A percentile compares a stretch with the other conserved stretches of the same genome.
These are phyloP conservation scores for Pleurotus ostreatus DNA, from an alignment of 768 basidiomycete species.

Conservation along the genomic window DNA sequence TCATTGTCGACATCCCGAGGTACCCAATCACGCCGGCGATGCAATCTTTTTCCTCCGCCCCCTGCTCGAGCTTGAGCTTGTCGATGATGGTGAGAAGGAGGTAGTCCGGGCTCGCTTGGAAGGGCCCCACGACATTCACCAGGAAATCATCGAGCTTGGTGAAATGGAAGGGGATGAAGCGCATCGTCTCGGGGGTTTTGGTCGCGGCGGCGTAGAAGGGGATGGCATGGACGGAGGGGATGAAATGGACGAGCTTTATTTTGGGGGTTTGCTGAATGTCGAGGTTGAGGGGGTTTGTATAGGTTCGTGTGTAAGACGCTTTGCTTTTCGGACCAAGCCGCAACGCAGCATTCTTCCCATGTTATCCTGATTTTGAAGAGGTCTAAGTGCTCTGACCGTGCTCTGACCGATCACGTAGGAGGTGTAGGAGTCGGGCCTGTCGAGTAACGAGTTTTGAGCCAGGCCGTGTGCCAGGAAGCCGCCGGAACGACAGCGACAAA, in stretches of 20 bases:
- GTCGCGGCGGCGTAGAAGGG: slow-evolving; percentile 17
- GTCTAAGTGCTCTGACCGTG: no score
- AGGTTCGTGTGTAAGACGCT: no score
- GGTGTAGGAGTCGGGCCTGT: no score
- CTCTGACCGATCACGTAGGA: no score
- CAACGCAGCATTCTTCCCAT: no score
- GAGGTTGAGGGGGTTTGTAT: slow-evolving; percentile 35
- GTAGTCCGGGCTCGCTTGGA: slow-evolving; percentile 17
- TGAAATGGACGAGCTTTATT: slow-evolving; percentile 40
- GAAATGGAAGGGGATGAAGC: slow-evolving; percentile 32
- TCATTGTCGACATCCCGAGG: slow-evolving; percentile 1
- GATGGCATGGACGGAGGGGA: slow-evolving; percentile 28
- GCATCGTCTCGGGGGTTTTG: slow-evolving; percentile 24
- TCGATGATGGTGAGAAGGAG: slow-evolving; percentile 46
- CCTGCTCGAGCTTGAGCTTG: slow-evolving; percentile 28
- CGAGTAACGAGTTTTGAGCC: no score
- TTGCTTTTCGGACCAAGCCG: no score
- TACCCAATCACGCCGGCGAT: slow-evolving; percentile 52
- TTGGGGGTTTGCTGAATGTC: slow-evolving; percentile 32
- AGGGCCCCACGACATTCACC: slow-evolving; percentile 18
- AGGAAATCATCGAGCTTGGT: slow-evolving; percentile 24
- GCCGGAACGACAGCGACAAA: no score
- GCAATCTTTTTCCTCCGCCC: slow-evolving; percentile 16
- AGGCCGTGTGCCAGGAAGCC: no score
- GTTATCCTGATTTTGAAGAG: no score